phyloP scores from a whole-genome alignment of 2,329 filamentous ascomycete species.

The Samsoniella hepiali region DNA sequence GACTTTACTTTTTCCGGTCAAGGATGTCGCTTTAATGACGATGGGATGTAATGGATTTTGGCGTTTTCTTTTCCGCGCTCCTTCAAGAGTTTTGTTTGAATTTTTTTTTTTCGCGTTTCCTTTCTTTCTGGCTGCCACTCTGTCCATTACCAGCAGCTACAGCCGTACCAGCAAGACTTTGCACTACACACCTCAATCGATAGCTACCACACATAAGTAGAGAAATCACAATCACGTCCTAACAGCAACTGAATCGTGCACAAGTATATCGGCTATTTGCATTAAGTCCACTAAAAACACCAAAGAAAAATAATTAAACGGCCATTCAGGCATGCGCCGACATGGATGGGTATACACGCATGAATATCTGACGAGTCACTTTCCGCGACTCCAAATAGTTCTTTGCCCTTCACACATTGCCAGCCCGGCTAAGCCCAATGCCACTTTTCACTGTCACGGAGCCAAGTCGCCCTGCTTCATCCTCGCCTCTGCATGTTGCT shows the following conservation, averaged over 20 bases:
- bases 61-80: neutral
- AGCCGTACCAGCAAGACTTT: neutral
- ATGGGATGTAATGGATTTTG: neutral
- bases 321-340: slow-evolving; percentile 23
- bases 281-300: slow-evolving; percentile 60
- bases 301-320: slow-evolving; percentile 41
- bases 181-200: neutral
- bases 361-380: slow-evolving; percentile 5
- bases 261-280: slow-evolving; percentile 54
- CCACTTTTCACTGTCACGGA: slow-evolving; percentile 7
- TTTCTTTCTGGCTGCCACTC: neutral
- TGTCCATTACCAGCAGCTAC: neutral
- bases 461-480: neutral
- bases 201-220: neutral
- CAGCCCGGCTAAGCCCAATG: slow-evolving; percentile 12
- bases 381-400: neutral
- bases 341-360: slow-evolving; percentile 11
- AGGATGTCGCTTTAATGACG: neutral
- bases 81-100: neutral
- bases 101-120: neutral
- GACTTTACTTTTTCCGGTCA: neutral
- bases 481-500: slow-evolving; percentile 8
- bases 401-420: slow-evolving; percentile 4
- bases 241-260: slow-evolving; percentile 10
- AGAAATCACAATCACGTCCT: neutral